Base-by-base conservation (phyloP, 1,284 basidiomycete species). In the Tranzscheliella williamsii region DNA sequence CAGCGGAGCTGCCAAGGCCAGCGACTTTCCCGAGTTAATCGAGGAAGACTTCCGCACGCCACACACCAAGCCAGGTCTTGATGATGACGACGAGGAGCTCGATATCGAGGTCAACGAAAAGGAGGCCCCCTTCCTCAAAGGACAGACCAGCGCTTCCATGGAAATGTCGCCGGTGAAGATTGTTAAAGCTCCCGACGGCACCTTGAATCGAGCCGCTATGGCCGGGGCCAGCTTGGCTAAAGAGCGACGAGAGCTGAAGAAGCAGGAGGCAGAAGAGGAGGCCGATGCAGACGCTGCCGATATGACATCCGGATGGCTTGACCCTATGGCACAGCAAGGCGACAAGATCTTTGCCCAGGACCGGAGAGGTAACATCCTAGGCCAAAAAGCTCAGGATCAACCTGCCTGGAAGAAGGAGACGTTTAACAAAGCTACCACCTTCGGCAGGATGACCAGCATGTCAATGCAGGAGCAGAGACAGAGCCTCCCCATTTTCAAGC, bases 101-200 rank as follows among this genome's bases (percentile, higher is more conserved):
- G 95, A 98, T 71, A 91, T 99, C 30, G 95, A 99, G 78, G 87
- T 98, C 51, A 87, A 89, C 63, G 95, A 98, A 75, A 91, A 95
- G 48, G 95, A 99, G 75, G 93, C 95, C 1, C 85, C 94, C 0
- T 99, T 99, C 84, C 81, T 99, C 21, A 86, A 89, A 23, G 95
- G 95, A 8, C 94, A 98, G 79, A 96, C 92, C 39, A 93, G 93
- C 79, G 86, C 89, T 53, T 93, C 91, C 0, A 84, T 97, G 32
- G 91, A 98, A 66, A 84, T 99, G 39, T 95, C 91, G 71, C 95
- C 95, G 0, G 91, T 98, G 68, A 97, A 96, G 79, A 80, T 81
- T 47, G 90, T 98, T 70, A 81, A 79, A 36, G 94, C 94, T 6
- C 80, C 80, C 15, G 80, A 81, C 51, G 80, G 80, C 20, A 79